Evolutionary conservation across 2,329 filamentous ascomycete species (phyloP).

Genomic region (Aspergillus arachidicola): DNA sequence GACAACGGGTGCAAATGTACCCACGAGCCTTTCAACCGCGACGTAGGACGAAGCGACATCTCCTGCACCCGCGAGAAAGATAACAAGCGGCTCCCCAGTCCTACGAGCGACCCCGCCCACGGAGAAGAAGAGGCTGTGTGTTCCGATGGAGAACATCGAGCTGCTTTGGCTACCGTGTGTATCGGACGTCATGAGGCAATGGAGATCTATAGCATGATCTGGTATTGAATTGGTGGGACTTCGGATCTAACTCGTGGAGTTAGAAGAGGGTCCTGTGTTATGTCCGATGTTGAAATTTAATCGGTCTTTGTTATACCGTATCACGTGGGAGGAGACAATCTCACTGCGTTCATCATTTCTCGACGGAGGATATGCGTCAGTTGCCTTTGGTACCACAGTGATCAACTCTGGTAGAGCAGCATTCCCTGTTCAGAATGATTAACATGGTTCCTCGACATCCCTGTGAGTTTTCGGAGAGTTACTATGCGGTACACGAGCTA

Average conservation of each 20-base stretch:
- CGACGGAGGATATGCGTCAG: neutral
- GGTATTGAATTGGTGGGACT: neutral
- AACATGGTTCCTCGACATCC: neutral
- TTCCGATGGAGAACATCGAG: conserved; percentile 32
- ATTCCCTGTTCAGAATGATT: neutral
- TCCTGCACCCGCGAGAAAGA: conserved; percentile 40
- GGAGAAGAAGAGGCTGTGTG: conserved; percentile 35
- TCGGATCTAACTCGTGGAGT: neutral
- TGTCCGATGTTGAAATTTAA: neutral
- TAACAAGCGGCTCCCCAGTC: conserved; percentile 31
- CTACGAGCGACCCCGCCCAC: conserved; percentile 27
- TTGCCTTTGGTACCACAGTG: neutral
- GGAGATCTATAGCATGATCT: neutral
- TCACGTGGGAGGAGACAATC: neutral
- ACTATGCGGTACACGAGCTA: neutral
- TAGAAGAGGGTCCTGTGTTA: neutral
- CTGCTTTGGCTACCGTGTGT: neutral
- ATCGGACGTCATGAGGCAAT: neutral
- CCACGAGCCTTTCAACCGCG: conserved; percentile 34
- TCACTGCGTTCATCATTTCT: neutral
- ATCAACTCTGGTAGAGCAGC: neutral
- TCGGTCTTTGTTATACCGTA: neutral
- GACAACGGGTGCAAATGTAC: conserved; percentile 30
- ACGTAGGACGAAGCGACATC: conserved; percentile 37
- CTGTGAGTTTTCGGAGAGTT: neutral